Conservation (phyloP, 257 asterid genomes). For the Salvia hispanica region DNA sequence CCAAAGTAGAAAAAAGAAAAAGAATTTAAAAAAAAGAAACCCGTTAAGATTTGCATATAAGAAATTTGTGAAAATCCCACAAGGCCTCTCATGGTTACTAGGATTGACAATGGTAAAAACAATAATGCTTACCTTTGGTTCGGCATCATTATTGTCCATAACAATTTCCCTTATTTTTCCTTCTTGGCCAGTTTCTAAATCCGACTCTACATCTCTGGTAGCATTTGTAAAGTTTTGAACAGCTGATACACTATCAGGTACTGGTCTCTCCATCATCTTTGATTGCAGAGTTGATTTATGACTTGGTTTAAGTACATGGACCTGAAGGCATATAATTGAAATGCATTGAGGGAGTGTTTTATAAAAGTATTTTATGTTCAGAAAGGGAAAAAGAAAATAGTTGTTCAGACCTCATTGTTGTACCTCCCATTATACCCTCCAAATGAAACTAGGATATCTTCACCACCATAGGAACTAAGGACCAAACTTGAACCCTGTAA, state of each 20-base stretch:
- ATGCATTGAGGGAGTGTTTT: constrained; percentile 28
- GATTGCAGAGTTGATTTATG: constrained; percentile 82
- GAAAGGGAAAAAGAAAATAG: constrained; percentile 21
- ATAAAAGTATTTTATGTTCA: constrained; percentile 17
- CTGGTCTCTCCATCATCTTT: constrained; percentile 68
- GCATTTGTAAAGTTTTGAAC: constrained; percentile 81
- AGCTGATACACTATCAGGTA: constrained; percentile 87
- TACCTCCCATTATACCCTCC: constrained; percentile 98
- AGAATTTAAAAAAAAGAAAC: constrained; percentile 1
- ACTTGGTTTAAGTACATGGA: constrained; percentile 92
- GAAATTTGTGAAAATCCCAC: constrained; percentile 1
- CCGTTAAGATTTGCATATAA: neutral
- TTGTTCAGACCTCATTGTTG: constrained; percentile 80
- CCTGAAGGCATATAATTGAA: constrained; percentile 50
- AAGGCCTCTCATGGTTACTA: constrained; percentile 10
- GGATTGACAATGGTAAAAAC: constrained; percentile 11
- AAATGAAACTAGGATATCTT: constrained; percentile 89
- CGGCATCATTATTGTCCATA: constrained; percentile 53
- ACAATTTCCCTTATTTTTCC: constrained; percentile 75
- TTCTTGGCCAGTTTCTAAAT: constrained; percentile 53
- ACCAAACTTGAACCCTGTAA: constrained; percentile 90
- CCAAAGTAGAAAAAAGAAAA: neutral
- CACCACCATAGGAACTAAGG: constrained; percentile 71
- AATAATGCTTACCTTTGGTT: constrained; percentile 54
- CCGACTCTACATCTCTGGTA: constrained; percentile 73